phyloP scores from a whole-genome alignment of 352 stramenopile genomes.

The Thalassiosira livingstoniorum region DNA sequence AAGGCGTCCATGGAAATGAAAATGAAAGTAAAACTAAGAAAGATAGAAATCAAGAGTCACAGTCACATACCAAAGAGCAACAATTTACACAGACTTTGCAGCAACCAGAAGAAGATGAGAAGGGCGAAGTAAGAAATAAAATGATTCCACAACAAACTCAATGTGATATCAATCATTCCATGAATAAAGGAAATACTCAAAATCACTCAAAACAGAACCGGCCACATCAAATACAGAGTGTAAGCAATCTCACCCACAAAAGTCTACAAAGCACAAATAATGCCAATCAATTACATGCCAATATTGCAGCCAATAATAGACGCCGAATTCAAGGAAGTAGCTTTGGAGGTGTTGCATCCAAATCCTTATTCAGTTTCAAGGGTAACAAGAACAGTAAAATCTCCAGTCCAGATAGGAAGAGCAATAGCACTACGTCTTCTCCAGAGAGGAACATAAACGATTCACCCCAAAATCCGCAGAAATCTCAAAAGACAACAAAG shows the following conservation, averaged over 20 bases:
- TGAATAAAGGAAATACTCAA: not conserved
- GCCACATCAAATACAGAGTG: not conserved
- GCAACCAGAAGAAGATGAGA: not conserved
- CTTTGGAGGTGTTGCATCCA: not conserved
- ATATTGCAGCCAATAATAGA: not conserved
- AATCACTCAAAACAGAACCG: not conserved
- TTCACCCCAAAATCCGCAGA: not conserved
- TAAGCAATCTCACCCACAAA: too few species aligned
- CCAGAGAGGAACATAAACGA: not conserved
- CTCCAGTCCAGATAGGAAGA: too few species aligned
- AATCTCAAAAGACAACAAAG: not conserved
- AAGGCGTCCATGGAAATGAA: too few species aligned
- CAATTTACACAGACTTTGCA: too few species aligned
- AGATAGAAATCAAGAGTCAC: too few species aligned
- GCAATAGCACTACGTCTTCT: not conserved
- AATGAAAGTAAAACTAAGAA: too few species aligned
- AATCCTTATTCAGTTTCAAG: not conserved
- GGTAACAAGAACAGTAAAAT: not conserved
- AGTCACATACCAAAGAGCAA: too few species aligned
- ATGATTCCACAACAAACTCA: not conserved
- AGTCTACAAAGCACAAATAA: too few species aligned
- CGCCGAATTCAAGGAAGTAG: constrained; percentile 2
- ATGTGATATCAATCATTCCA: not conserved
- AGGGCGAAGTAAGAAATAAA: not conserved
- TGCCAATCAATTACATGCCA: too few species aligned